Conservation (phyloP, 371 early-diverging fungal genomes). For the Mucor sp. region DNA sequence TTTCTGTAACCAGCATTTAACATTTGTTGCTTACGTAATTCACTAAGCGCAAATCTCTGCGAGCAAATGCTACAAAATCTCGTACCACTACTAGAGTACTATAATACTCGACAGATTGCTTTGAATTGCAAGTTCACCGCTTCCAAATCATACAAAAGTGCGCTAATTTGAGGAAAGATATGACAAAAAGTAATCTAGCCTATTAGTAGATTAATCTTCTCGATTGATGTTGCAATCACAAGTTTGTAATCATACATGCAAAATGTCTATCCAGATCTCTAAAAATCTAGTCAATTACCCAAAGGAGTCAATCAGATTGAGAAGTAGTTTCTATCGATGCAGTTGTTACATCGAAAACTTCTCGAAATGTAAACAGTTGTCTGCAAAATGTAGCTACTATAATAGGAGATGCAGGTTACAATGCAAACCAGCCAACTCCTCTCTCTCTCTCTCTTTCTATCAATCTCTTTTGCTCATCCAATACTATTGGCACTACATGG, state of each 20-base stretch:
- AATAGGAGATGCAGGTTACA: not conserved
- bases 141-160: not conserved
- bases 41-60: too few relatives aligned
- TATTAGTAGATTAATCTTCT: not conserved
- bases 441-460: not conserved
- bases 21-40: too few relatives aligned
- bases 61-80: too few relatives aligned
- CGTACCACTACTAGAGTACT: too few relatives aligned
- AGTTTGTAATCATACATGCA: not conserved
- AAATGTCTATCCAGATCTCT: not conserved
- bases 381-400: not conserved
- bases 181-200: not conserved
- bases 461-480: too few relatives aligned
- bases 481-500: too few relatives aligned
- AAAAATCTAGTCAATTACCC: not conserved
- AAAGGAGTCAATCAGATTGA: not conserved
- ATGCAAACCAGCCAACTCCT: not conserved
- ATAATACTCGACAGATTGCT: too few relatives aligned
- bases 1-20: too few relatives aligned
- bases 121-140: too few relatives aligned
- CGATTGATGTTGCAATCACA: not conserved
- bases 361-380: not conserved
- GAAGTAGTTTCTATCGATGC: not conserved
- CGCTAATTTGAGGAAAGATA: not conserved
- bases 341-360: not conserved